Evolutionary conservation across 163 green algal species (phyloP), one percentile per base, ranked within the genome.

Genomic region (Scenedesmus sp.): DNA sequence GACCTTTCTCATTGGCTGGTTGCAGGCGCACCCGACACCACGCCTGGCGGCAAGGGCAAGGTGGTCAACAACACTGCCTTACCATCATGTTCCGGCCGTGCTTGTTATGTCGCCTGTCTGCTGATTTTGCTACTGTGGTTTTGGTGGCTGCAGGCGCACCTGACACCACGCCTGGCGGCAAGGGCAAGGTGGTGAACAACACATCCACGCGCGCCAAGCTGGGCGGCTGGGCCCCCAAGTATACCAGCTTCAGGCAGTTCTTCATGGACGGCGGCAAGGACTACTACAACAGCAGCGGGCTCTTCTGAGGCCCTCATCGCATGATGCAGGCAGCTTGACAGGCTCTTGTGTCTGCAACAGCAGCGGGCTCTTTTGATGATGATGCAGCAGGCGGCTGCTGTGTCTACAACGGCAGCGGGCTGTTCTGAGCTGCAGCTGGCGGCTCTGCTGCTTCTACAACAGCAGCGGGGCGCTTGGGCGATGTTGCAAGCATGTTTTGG

Each of bases 201-300:
- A 67, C 70, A 8, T 64, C 23, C n/a, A 96, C 92, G 2, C 84
- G 92, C 4, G 23, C 91, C 8, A 64, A 77, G 60, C 92, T 97
- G 26, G 94, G 93, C 23, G 91, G 93, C 55, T 97, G 95, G 95
- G 18, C n/a, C 57, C 94, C 95, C 3, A 93, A 94, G 86, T 96
- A 95, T 73, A n/a, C 66, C 10, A 95, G 93, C 81, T 97, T 97
- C 89, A 70, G 64, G 57, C 77, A 84, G 3, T 97, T 97, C 82
- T 94, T 96, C 67, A 79, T 60, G 26, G 83, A 66, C 52, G 62
- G 89, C 1, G 92, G 93, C 0, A 93, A 79, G 8, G 94, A 96
- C 82, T 95, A 91, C 23, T 96, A 96, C 92, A 94, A 64, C 91
- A 91, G 56, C 20, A 92, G 82, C 66, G 89, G 89, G 3, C 20